A percentile compares a stretch with the other conserved stretches of the same genome.
Conservation (phyloP, 768 basidiomycete genomes). For the Lepiota subincarnata region DNA sequence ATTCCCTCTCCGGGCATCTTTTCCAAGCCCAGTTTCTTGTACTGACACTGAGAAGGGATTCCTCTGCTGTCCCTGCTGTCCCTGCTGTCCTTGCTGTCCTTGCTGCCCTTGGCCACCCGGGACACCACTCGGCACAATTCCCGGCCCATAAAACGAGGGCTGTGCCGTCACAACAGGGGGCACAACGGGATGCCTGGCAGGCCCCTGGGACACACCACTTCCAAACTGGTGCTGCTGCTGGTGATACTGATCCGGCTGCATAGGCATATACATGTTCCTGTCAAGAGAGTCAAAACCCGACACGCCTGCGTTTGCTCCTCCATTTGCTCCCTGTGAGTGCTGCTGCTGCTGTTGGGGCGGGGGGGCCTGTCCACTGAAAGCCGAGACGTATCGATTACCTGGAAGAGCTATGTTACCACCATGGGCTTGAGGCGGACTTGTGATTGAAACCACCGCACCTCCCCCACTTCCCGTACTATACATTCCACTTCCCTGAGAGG, state of each 20-base stretch:
- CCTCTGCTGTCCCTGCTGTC: slow-evolving; percentile 24
- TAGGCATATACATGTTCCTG: slow-evolving; percentile 67
- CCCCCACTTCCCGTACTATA: slow-evolving; percentile 38
- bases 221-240: slow-evolving; percentile 4
- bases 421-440: slow-evolving; percentile 77
- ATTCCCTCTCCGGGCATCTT: slow-evolving; percentile 57
- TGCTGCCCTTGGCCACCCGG: slow-evolving; percentile 7
- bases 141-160: slow-evolving; percentile 68
- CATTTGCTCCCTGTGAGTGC: slow-evolving; percentile 25
- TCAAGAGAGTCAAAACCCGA: slow-evolving; percentile 59
- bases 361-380: slow-evolving; percentile 33
- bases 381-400: slow-evolving; percentile 58
- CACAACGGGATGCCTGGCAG: slow-evolving; percentile 40
- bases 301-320: not conserved
- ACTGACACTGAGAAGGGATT: slow-evolving; percentile 31
- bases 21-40: slow-evolving; percentile 29
- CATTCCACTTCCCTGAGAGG: slow-evolving; percentile 23
- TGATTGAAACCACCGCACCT: slow-evolving; percentile 52
- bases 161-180: slow-evolving; percentile 38
- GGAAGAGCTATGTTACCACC: slow-evolving; percentile 44
- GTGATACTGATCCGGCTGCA: slow-evolving; percentile 76
- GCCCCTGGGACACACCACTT: slow-evolving; percentile 26
- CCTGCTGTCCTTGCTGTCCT: slow-evolving; percentile 24
- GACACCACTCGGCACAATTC: slow-evolving; percentile 49
- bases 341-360: slow-evolving; percentile 31